Conservation (phyloP, 2,329 filamentous ascomycete species). For the Diaporthe helianthi region DNA sequence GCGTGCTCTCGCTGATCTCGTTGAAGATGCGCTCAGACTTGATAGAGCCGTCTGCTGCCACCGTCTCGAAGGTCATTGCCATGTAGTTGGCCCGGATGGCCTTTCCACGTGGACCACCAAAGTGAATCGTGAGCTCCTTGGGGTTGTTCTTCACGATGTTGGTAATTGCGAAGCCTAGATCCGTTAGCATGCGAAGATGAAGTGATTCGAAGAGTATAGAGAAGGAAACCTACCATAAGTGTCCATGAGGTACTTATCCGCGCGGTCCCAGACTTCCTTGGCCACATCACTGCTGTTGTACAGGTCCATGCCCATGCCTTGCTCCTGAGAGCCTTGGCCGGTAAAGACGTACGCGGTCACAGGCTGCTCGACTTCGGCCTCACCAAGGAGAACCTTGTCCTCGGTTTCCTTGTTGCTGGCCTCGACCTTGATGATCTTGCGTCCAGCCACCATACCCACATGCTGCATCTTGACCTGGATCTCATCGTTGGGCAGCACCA, state of each 20-base stretch:
- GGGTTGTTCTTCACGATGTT: slow-evolving; percentile 99
- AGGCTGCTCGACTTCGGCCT: slow-evolving; percentile 97
- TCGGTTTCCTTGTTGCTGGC: slow-evolving; percentile 94
- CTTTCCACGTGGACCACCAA: slow-evolving; percentile 95
- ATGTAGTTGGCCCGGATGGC: slow-evolving; percentile 99
- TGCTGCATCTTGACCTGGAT: slow-evolving; percentile 96
- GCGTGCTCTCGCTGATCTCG: slow-evolving; percentile 90
- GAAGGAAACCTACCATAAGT: slow-evolving; percentile 78
- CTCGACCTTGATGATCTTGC: slow-evolving; percentile 99
- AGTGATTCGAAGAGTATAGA: background rate
- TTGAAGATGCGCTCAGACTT: slow-evolving; percentile 99
- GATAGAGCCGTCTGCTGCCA: slow-evolving; percentile 86
- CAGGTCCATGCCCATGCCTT: slow-evolving; percentile 99
- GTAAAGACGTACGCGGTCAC: slow-evolving; percentile 98
- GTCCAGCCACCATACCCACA: slow-evolving; percentile 95
- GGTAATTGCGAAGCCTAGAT: slow-evolving; percentile 86
- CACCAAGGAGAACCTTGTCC: slow-evolving; percentile 93
- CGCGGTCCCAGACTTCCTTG: slow-evolving; percentile 96
- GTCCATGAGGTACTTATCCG: slow-evolving; percentile 97
- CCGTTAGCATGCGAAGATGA: slow-evolving; percentile 7
- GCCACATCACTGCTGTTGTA: slow-evolving; percentile 93
- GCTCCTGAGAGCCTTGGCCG: slow-evolving; percentile 96
- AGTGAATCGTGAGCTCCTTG: slow-evolving; percentile 97
- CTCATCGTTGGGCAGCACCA: slow-evolving; percentile 97
- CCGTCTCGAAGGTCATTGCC: slow-evolving; percentile 99